Percentiles rank a stretch among this genome's conserved stretches.
phyloP scores from a whole-genome alignment of 164 flowering plant genomes.

The Aristolochia californica region DNA sequence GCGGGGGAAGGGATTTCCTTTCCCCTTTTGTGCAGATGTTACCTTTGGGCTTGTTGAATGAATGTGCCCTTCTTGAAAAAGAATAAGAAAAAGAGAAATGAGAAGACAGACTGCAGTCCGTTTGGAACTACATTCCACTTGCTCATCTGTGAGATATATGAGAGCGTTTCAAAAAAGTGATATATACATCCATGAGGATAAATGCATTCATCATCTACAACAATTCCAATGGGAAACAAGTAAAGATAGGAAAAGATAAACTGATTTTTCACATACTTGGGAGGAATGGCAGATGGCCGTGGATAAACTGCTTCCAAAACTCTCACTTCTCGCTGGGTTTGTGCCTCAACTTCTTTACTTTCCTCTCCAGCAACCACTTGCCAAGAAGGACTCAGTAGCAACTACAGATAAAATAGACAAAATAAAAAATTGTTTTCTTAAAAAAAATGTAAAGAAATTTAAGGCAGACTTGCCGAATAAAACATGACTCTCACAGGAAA shows the following conservation, averaged over 20 bases:
- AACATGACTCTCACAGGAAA: neutral
- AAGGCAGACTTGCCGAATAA: neutral
- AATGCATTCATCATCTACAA: neutral
- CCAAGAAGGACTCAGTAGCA: constrained; percentile 48
- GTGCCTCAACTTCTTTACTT: constrained; percentile 56
- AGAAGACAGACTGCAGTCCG: too few species aligned
- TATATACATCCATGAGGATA: too few species aligned
- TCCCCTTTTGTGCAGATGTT: too few species aligned
- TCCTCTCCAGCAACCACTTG: constrained; percentile 87
- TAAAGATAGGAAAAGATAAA: constrained; percentile 4
- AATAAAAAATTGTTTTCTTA: neutral
- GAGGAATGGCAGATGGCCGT: constrained; percentile 75
- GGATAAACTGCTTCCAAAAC: constrained; percentile 94
- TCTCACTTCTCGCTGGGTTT: constrained; percentile 63
- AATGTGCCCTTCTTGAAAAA: too few species aligned
- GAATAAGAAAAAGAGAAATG: too few species aligned
- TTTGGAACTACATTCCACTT: too few species aligned
- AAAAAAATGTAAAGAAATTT: constrained; percentile 1
- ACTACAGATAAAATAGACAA: constrained; percentile 23
- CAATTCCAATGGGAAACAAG: neutral
- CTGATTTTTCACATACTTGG: constrained; percentile 32
- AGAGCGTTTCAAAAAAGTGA: too few species aligned
- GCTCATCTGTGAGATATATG: too few species aligned
- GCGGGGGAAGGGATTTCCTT: too few species aligned
- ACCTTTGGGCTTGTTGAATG: too few species aligned